Evolutionary conservation across 768 basidiomycete species (phyloP).

Genomic region (Boletus rex-veris): DNA sequence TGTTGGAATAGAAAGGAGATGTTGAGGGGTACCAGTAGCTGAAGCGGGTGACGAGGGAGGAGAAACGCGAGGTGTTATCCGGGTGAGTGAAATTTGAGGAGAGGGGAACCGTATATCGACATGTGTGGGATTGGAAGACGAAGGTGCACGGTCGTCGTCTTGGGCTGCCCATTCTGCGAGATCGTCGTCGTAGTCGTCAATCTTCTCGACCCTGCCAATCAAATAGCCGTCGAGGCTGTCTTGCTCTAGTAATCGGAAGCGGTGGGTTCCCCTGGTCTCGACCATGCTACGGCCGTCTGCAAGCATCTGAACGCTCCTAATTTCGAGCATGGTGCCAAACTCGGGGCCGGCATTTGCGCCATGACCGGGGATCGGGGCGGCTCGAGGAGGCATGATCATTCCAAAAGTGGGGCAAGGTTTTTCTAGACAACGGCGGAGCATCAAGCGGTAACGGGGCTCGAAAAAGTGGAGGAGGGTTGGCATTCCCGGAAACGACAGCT

Average conservation of each 20-base stretch:
- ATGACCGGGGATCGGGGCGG: conserved; percentile 26
- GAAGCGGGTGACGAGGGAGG: conserved; percentile 1
- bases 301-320: conserved; percentile 80
- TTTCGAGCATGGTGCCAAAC: conserved; percentile 94
- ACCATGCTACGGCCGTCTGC: conserved; percentile 88
- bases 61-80: conserved; percentile 12
- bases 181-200: conserved; percentile 37
- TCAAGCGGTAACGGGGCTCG: conserved; percentile 91
- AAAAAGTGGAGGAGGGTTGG: conserved; percentile 90
- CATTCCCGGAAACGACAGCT: conserved; percentile 87
- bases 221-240: conserved; percentile 87
- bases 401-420: conserved; percentile 77
- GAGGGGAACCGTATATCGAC: conserved; percentile 3
- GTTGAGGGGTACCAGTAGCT: neutral
- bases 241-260: conserved; percentile 85
- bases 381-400: conserved; percentile 77
- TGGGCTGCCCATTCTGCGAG: conserved; percentile 25
- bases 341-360: conserved; percentile 32
- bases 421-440: conserved; percentile 94
- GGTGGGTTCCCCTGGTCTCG: conserved; percentile 62
- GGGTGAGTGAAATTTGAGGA: conserved; percentile 16
- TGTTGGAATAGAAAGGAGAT: conserved; percentile 18
- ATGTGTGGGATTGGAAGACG: conserved; percentile 7
- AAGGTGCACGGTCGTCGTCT: conserved; percentile 9
- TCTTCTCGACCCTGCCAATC: conserved; percentile 74